Base-by-base conservation (phyloP, 257 asterid species). In the Primulina huaijiensis region DNA sequence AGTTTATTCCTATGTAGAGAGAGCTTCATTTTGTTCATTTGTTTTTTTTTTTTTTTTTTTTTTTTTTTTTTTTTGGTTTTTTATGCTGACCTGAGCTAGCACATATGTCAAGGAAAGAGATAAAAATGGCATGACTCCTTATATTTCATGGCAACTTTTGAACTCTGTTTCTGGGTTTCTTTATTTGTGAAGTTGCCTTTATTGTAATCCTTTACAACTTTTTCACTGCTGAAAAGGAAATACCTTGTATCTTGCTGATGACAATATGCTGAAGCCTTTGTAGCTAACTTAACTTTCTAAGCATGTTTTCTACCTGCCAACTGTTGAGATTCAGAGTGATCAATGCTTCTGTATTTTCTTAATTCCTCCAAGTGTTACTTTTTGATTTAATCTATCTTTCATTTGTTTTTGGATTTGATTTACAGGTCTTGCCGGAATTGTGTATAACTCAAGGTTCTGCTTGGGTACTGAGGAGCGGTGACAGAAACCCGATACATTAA, bases 341-440 rank as follows among this genome's bases (percentile, higher is more conserved):
- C 46, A 20, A 9, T 3, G 33, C 33, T 35, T 72, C 31, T 67
- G 10, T 17, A 6, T 60, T 35, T 43, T 60, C 40, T 23, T 50
- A 31, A 34, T 33, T 60, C 33, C 59, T 10, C 17, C 46, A 8
- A 33, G 12, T 27, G 25, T 53, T 57, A 17, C 61, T 68, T 43
- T 9, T 25, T 53, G 25, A 56, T 64, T 43, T 64, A 57, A 29
- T 34, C 64, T 21, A 11, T 69, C 23, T 29, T 34, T 57, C 8
- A 29, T 65, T 30, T 65, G 16, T 21, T 38, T 27, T 0, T 37
- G 6, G 69, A 20, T 27, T 14, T 38, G 60, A 60, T 70, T 21
- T 85, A 78, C 90, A 92, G 98, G 98, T 88, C 55, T 25, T 92
- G 62, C 71, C 60, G 64, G 97, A 89, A 72, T 27, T 92, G 25